Conservation (phyloP, 768 basidiomycete genomes). For the Tricholomella constricta region DNA sequence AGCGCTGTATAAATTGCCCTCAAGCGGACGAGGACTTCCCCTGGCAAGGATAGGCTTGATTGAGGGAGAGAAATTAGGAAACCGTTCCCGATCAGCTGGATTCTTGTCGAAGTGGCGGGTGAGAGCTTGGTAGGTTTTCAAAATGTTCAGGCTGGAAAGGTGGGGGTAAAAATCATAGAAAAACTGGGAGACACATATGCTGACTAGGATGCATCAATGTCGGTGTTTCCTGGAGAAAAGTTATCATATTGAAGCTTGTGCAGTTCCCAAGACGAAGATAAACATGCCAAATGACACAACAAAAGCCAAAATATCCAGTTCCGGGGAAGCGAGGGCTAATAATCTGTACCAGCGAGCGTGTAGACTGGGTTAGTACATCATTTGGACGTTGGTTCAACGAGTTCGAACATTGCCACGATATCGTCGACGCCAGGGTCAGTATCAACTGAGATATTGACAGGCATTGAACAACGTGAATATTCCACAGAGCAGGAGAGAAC, state of each 20-base stretch:
- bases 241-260: not conserved
- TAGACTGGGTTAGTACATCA: not conserved
- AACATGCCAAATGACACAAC: slow-evolving; percentile 73
- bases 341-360: slow-evolving; percentile 43
- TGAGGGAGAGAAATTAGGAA: slow-evolving; percentile 57
- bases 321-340: slow-evolving; percentile 79
- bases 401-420: slow-evolving; percentile 64
- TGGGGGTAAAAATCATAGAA: not conserved
- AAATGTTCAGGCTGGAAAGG: slow-evolving; percentile 60
- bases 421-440: slow-evolving; percentile 91
- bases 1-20: slow-evolving; percentile 73
- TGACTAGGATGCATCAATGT: slow-evolving; percentile 61
- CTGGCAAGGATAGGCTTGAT: slow-evolving; percentile 62
- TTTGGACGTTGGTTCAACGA: slow-evolving; percentile 20
- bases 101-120: slow-evolving; percentile 54
- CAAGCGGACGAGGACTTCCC: slow-evolving; percentile 67
- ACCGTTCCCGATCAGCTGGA: slow-evolving; percentile 57
- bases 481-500: slow-evolving; percentile 19
- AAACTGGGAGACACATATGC: slow-evolving; percentile 32
- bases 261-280: not conserved
- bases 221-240: slow-evolving; percentile 63
- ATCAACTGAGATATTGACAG: slow-evolving; percentile 54
- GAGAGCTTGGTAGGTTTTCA: slow-evolving; percentile 75
- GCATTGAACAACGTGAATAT: not conserved
- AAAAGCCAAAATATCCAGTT: slow-evolving; percentile 77